Conservation (phyloP, 768 basidiomycete species). For the Agaricus sinodeliciosus region DNA sequence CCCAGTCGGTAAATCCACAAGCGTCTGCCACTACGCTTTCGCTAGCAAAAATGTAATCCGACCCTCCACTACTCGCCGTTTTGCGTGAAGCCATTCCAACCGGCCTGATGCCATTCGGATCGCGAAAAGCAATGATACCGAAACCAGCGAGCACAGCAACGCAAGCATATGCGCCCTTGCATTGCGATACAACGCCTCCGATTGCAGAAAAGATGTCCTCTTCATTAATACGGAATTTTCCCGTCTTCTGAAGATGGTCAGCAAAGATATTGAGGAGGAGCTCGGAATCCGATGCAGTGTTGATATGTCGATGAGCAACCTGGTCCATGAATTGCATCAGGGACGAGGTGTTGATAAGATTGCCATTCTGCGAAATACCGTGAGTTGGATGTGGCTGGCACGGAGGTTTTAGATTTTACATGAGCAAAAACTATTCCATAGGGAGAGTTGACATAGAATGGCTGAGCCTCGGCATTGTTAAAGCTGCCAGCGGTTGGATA, state of each 20-base stretch:
- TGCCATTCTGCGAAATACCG: constrained; percentile 71
- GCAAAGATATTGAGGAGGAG: constrained; percentile 96
- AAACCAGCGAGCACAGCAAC: constrained; percentile 99
- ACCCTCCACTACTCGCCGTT: constrained; percentile 35
- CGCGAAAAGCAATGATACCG: constrained; percentile 95
- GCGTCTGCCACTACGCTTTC: constrained; percentile 98
- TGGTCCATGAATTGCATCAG: constrained; percentile 94
- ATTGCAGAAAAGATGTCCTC: constrained; percentile 98
- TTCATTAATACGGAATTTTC: constrained; percentile 98
- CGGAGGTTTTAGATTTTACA: constrained; percentile 41
- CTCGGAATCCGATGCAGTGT: constrained; percentile 98
- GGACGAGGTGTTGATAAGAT: constrained; percentile 86
- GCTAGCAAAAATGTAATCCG: constrained; percentile 87
- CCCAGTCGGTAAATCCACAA: constrained; percentile 85
- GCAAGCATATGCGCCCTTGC: constrained; percentile 93
- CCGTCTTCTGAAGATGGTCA: constrained; percentile 95
- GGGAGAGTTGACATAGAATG: constrained; percentile 99
- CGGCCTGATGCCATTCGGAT: constrained; percentile 96
- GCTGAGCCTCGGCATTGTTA: constrained; percentile 95
- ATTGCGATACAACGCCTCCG: constrained; percentile 80
- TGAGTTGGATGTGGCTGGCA: not conserved
- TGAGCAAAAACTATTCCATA: constrained; percentile 98
- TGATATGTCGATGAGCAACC: constrained; percentile 95
- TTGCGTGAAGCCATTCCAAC: constrained; percentile 78
- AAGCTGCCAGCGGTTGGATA: constrained; percentile 98